phyloP scores from a whole-genome alignment of 1,284 basidiomycete species.

The Laetiporus sulphureus region DNA sequence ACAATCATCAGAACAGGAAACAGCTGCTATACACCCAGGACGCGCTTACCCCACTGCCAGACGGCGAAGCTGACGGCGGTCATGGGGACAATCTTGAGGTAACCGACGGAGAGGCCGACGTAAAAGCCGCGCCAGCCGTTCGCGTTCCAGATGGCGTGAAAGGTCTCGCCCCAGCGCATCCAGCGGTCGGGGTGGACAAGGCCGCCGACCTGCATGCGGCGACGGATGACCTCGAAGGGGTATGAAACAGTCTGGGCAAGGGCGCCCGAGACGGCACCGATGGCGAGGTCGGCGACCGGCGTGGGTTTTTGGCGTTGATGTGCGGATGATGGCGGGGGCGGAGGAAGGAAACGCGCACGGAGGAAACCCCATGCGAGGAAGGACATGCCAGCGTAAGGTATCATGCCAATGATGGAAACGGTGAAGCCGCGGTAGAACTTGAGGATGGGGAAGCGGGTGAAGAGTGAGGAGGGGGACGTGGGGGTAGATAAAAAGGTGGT shows the following conservation, averaged over 20 bases:
- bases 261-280: slow-evolving; percentile 90
- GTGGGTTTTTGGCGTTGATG: slow-evolving; percentile 31
- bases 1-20: too few relatives aligned
- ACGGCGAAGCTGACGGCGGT: slow-evolving; percentile 77
- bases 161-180: slow-evolving; percentile 78
- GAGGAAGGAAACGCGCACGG: slow-evolving; percentile 56
- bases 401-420: slow-evolving; percentile 87
- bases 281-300: slow-evolving; percentile 56
- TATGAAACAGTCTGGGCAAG: slow-evolving; percentile 91
- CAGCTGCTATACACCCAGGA: slow-evolving; percentile 48
- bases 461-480: slow-evolving; percentile 19
- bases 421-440: slow-evolving; percentile 97
- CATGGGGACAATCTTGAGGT: slow-evolving; percentile 97
- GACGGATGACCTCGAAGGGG: slow-evolving; percentile 91
- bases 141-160: slow-evolving; percentile 58
- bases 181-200: slow-evolving; percentile 71
- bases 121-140: slow-evolving; percentile 88
- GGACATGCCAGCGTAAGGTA: slow-evolving; percentile 95
- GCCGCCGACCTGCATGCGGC: slow-evolving; percentile 96
- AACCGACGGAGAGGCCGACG: slow-evolving; percentile 90
- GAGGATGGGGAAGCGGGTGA: slow-evolving; percentile 61
- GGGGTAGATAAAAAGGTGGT: slow-evolving; percentile 15
- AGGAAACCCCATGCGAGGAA: slow-evolving; percentile 92
- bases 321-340: slow-evolving; percentile 28
- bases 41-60: slow-evolving; percentile 68